Base-by-base conservation (phyloP, 495 filamentous ascomycete species). In the Hypoxylon fragiforme region DNA sequence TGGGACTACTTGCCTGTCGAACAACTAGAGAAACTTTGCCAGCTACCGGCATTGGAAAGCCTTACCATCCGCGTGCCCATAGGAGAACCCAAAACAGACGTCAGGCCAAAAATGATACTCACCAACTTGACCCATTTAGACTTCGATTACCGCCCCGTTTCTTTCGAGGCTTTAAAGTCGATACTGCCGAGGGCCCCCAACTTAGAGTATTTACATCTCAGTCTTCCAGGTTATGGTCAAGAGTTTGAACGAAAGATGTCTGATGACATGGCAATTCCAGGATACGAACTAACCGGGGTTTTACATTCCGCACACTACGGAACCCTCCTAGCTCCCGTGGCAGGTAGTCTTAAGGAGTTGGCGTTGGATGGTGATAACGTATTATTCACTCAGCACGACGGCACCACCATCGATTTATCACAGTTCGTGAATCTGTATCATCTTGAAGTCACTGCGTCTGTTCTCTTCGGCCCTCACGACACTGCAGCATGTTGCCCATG, bases 341-440 rank as follows among this genome's bases (percentile, higher is more conserved):
- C 38, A 6, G 1, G 36, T 22, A 49, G 12, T 14, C 31, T 56
- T 2, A 47, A 30, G 11, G 2, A 36, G 4, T 16, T 56, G 16
- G 6, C 3, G 1, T 7, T 56, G 9, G 19, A 31, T 16, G n/a
- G 18, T 0, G 22, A 13, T 9, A 37, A 35, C 9, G 31, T 56
- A 1, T 1, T 6, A 0, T 43, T 43, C 18, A 5, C 21, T 8
- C 16, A 31, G 1, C 54, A 57, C 18, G 54, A 57, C 20, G 40
- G 15, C n/a, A 44, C 54, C 13, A 13, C 0, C 8, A 50, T 57
- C 15, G 35, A 57, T 16, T 13, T 57, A 4, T 57, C 54, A 2
- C 7, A 9, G 3, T 50, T 57, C 24, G 35, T n/a, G 0, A 45
- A 41, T 9, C 5, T 57, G 18, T 32, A 24, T 9, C 3, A 2